Conservation (phyloP, 768 basidiomycete genomes). For the Pholiota molesta region DNA sequence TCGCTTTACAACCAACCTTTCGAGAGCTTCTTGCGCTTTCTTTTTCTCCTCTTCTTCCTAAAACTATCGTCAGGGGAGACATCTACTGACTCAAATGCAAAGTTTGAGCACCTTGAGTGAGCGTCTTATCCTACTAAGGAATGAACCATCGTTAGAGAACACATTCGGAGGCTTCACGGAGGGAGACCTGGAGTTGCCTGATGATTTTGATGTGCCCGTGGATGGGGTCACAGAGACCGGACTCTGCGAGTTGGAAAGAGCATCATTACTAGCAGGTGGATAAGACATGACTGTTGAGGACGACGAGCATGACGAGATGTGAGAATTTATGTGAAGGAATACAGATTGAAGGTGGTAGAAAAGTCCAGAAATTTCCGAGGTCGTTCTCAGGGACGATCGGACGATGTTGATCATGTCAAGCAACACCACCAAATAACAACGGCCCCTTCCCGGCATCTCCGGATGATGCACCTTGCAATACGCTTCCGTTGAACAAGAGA, state of each 20-base stretch:
- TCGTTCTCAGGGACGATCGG: too few species aligned
- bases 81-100: background rate
- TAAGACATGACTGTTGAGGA: background rate
- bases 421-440: background rate
- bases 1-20: slow-evolving; percentile 41
- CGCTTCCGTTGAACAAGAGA: background rate
- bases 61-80: slow-evolving; percentile 9
- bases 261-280: background rate
- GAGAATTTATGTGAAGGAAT: background rate
- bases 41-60: slow-evolving; percentile 64
- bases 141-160: slow-evolving; percentile 72
- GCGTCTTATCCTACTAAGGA: slow-evolving; percentile 65
- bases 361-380: background rate
- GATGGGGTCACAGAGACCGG: background rate
- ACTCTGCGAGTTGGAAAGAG: background rate
- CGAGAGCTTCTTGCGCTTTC: slow-evolving; percentile 52
- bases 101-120: slow-evolving; percentile 46
- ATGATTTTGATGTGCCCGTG: background rate
- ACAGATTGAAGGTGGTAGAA: background rate
- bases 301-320: background rate
- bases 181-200: slow-evolving; percentile 39
- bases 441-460: background rate
- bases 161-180: slow-evolving; percentile 46
- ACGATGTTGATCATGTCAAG: background rate
- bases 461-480: too few species aligned